Evolutionary conservation across 495 filamentous ascomycete species (phyloP).

Genomic region (Neurospora tetraspora): DNA sequence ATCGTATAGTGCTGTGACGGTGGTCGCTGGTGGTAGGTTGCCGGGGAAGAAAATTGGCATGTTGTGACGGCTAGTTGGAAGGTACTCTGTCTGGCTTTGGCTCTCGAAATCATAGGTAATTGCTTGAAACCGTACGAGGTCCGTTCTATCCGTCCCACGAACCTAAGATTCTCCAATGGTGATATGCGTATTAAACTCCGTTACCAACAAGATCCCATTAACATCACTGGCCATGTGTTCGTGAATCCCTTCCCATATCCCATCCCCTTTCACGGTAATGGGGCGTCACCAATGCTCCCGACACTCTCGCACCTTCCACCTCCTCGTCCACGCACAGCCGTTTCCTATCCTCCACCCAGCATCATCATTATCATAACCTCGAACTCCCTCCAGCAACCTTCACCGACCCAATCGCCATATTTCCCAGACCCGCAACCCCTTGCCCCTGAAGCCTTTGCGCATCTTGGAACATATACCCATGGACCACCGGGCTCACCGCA

Average conservation of each 20-base stretch:
- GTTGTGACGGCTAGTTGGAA: not conserved
- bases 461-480: slow-evolving; percentile 45
- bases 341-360: not conserved
- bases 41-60: not conserved
- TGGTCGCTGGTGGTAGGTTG: not conserved
- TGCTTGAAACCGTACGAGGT: not conserved
- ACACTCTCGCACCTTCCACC: too few relatives aligned
- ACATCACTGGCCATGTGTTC: not conserved
- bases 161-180: not conserved
- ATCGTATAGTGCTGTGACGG: not conserved
- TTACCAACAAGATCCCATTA: not conserved
- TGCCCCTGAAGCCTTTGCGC: slow-evolving; percentile 7
- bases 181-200: not conserved
- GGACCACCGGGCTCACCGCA: slow-evolving; percentile 33
- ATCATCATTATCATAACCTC: slow-evolving; percentile 42
- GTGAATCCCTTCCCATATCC: not conserved
- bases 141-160: not conserved
- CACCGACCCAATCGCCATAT: not conserved
- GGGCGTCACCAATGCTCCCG: too few relatives aligned
- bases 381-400: slow-evolving; percentile 2
- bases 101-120: not conserved
- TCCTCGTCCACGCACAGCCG: not conserved
- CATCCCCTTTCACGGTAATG: too few relatives aligned
- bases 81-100: not conserved
- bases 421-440: slow-evolving; percentile 4